phyloP scores from a whole-genome alignment of 179 eudicot genomes.

The Silene vulgaris region DNA sequence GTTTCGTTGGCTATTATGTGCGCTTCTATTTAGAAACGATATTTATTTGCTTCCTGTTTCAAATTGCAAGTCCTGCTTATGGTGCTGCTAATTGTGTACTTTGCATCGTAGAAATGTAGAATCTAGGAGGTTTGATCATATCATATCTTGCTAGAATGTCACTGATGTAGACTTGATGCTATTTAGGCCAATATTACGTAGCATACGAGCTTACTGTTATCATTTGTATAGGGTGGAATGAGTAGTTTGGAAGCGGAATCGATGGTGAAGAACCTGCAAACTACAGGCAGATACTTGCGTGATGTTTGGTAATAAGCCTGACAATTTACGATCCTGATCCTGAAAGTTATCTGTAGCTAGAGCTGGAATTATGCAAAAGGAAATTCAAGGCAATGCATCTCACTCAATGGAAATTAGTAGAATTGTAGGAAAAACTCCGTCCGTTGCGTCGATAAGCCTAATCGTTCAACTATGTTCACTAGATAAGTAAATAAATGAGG shows the following conservation, averaged over 20 bases:
- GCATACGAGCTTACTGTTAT: not conserved
- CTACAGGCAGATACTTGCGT: constrained; percentile 78
- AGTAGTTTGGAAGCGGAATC: constrained; percentile 68
- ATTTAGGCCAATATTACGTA: not conserved
- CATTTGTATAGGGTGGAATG: constrained; percentile 56
- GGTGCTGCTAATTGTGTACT: not conserved
- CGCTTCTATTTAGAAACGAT: too few relatives aligned
- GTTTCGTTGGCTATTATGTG: not conserved
- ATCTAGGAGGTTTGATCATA: not conserved
- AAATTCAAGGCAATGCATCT: not conserved
- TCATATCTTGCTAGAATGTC: not conserved
- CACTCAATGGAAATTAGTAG: not conserved
- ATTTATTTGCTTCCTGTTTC: too few relatives aligned
- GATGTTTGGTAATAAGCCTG: constrained; percentile 65
- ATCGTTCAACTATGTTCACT: not conserved
- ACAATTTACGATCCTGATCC: not conserved
- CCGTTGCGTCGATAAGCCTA: not conserved
- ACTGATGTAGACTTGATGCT: not conserved
- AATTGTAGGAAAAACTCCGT: not conserved
- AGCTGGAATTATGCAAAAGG: not conserved
- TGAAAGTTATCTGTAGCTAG: not conserved
- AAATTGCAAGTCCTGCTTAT: too few relatives aligned
- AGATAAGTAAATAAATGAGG: not conserved
- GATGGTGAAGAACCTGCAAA: constrained; percentile 83
- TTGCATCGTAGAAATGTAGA: not conserved